Evolutionary conservation across 2,329 filamentous ascomycete species (phyloP), one percentile per base, ranked within the genome.

Genomic region (Cladosporium cucumerinum): DNA sequence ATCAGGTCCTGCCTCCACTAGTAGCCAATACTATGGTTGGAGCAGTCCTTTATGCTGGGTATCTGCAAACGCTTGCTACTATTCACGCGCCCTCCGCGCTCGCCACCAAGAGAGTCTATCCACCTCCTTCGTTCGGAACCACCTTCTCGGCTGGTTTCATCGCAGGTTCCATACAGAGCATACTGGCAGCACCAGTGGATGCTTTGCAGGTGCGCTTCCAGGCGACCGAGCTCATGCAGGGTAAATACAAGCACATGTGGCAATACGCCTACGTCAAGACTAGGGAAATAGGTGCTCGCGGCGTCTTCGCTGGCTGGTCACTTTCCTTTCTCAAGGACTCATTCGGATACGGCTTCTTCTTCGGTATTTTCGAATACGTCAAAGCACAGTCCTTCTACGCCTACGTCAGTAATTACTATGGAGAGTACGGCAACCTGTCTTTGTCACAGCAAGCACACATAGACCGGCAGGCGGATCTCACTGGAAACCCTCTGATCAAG

Each of bases 181-280:
- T 92, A 18, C 75, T 92, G 11, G 90, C 90, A 0, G 90, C 90
- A 0, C 90, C 90, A 0, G 80, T 93, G 7, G 90, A 93, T 69
- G 90, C 90, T 0, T 84, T 93, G 2, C 89, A 92, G 71, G 87
- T 89, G 5, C 84, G 90, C 10, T 92, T 90, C 76, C 88, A 90
- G 70, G 84, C 84, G 34, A 80, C 80, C 65, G 86, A 88, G 66
- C 82, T 87, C 68, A 77, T 86, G n/a, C 79, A 84, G 57, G 84
- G 84, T 16, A 83, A 82, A 65, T 85, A 87, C 74, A 84, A 83
- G 68, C 90, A 85, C 73, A 90, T 92, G 86, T 93, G 89, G 89
- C 80, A 84, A 18, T 93, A 92, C 71, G 86, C 86, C 43, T 82
- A 80, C 11, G 83, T 86, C 65, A 89, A 88, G 77, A 82, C 91